phyloP scores from a whole-genome alignment of 2,329 filamentous ascomycete genomes.

The Tolypocladium cylindrosporum region DNA sequence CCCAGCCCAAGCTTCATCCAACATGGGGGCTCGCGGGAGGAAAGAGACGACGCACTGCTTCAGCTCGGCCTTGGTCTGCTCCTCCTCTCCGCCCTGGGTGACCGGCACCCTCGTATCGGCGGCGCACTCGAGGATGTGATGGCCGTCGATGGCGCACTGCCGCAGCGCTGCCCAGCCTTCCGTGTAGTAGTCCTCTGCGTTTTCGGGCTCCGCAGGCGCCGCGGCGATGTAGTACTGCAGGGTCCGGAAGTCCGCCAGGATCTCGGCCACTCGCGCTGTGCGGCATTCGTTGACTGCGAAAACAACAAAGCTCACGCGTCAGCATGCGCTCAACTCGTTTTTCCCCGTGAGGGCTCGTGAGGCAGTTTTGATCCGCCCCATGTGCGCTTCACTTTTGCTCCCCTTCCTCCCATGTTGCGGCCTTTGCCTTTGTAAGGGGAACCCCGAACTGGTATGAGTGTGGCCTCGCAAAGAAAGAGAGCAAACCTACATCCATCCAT shows the following conservation, averaged over 20 bases:
- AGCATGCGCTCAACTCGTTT: background rate
- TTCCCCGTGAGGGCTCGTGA: too few species aligned
- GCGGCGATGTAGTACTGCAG: constrained; percentile 54
- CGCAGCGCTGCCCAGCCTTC: constrained; percentile 53
- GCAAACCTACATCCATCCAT: constrained; percentile 16
- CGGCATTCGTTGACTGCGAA: constrained; percentile 49
- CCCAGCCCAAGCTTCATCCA: background rate
- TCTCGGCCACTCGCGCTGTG: constrained; percentile 48
- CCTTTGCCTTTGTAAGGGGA: background rate
- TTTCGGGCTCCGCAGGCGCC: constrained; percentile 41
- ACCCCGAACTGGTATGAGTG: too few species aligned
- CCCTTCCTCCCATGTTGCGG: background rate
- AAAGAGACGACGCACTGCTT: constrained; percentile 40
- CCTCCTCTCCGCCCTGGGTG: constrained; percentile 41
- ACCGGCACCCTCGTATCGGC: constrained; percentile 50
- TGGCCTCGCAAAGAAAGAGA: too few species aligned
- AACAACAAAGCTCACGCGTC: background rate
- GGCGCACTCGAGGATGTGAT: constrained; percentile 54
- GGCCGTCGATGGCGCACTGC: constrained; percentile 52
- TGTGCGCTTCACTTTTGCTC: background rate
- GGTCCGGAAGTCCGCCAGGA: constrained; percentile 51
- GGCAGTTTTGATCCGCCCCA: background rate
- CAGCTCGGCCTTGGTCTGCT: constrained; percentile 52
- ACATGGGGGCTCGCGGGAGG: background rate
- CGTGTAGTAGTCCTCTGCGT: constrained; percentile 51